Base-by-base conservation (phyloP, 73 alveolate genomes). In the Paramecium primaurelia region DNA sequence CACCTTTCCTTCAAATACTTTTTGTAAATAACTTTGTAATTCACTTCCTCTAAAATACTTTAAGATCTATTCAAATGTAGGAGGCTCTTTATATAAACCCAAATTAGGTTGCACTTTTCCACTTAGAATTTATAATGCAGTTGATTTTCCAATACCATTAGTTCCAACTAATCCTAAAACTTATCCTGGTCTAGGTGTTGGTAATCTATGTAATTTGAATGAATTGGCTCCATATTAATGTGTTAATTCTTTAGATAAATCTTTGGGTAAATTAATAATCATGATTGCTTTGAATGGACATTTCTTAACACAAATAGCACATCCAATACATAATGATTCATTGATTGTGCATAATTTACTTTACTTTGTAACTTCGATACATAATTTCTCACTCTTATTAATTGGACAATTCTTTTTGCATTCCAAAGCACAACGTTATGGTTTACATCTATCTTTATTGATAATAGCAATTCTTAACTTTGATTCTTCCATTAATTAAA, bases 81-180 rank as follows among this genome's bases (percentile, higher is more conserved):
- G 99, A 5, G 99, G 99, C 58, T 92, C 93, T 86, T 97, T 99
- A 93, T 93, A 98, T 86, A 95, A 93, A 30, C 99, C 99, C 54
- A 98, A 96, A 92, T 98, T 98, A 59, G 99, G 99, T 93, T 96
- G 97, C 86, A 98, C 93, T 92, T 98, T 98, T 6, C 99, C 99
- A 77, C 98, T 93, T 71, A 97, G 87, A 71, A 97, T 98, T 95
- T 95, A 93, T 71, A 98, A 92, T n/a, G 99, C 99, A 1, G 99
- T 98, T 45, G 99, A 97, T 88, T 98, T 98, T 32, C 99, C 99
- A 28, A 97, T 98, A 88, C 99, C 99, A 92, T 98, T 98, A 4
- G 99, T 96, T 47, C 99, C 99, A 22, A 98, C 99, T 37, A 98
- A 95, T 6, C 99, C 99, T 69, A 98, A 93, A 88, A 98, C 95